Evolutionary conservation across 1,284 basidiomycete genomes (phyloP).

Genomic region (Leccinum ponderosum): DNA sequence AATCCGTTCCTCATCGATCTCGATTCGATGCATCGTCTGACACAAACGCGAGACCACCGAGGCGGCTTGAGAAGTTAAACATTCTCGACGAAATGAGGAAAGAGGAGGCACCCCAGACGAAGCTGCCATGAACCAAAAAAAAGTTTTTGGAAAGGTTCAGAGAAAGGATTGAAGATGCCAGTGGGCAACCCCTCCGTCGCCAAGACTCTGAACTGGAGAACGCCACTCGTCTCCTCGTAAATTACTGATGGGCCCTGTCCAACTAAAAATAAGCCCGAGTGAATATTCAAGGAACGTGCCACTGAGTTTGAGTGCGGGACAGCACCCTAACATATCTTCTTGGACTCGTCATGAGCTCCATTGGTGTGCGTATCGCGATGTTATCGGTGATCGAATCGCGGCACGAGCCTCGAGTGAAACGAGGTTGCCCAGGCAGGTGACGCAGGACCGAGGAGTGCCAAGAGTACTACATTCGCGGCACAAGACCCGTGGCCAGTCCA

Average conservation of each 20-base stretch:
- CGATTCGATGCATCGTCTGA: background rate
- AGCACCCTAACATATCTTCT: background rate
- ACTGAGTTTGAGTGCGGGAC: background rate
- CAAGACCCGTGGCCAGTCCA: constrained; percentile 1
- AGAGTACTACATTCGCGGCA: constrained; percentile 11
- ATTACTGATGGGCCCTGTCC: background rate
- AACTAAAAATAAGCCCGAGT: constrained; percentile 12
- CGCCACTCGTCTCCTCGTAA: constrained; percentile 10
- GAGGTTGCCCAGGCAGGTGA: background rate
- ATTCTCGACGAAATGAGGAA: background rate
- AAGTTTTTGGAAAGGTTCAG: background rate
- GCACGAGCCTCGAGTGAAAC: background rate
- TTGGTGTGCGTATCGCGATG: background rate
- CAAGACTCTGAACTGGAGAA: background rate
- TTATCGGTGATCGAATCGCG: background rate
- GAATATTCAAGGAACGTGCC: constrained; percentile 4
- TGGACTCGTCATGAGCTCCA: background rate
- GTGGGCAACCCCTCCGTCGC: background rate
- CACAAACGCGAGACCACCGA: background rate
- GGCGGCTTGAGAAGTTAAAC: background rate
- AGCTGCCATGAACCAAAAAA: background rate
- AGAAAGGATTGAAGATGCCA: background rate
- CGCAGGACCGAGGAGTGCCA: constrained; percentile 1
- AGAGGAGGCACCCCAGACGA: background rate
- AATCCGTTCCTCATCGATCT: background rate